Base-by-base conservation (phyloP, 768 basidiomycete genomes). In the Phaffia australis region DNA sequence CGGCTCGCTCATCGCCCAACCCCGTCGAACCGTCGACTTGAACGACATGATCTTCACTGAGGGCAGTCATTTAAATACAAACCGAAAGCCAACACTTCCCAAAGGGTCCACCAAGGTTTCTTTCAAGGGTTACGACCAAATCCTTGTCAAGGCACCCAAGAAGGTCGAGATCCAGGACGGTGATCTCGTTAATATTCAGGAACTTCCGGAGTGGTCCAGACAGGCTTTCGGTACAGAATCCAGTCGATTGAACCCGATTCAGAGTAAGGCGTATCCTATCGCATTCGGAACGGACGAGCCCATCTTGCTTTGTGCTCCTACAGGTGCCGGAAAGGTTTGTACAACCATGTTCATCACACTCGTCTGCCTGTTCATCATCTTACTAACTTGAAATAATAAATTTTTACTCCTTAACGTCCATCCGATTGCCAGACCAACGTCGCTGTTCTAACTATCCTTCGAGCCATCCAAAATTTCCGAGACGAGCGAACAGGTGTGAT, bases 101-200 rank as follows among this genome's bases (percentile, higher is more conserved):
- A 91, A 95, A 50, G 95, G 95, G 4, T 95, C 92, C 19, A 93
- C 97, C 82, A 98, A 98, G 78, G 87, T 94, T 56, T 83, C 88
- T 21, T 86, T 87, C 77, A 99, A 99, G 76, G 92, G 95, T 1
- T 97, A 88, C 75, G 95, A 98, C 75, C 95, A 99, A 76, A 93
- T 99, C 42, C 92, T 97, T 70, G 89, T 99, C 0, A 93, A 93
- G 4, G 87, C 89, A 0, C 92, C 92, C 14, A 93, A 93, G 79
- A 81, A 85, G 68, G 82, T 83, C 25, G 75, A 77, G 61, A 55
- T 64, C 25, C 70, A 70, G 57, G 69, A 72, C 27, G 56, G 59
- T 21, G 88, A 89, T 55, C 74, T 86, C 19, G 84, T 99, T 0
- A 82, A 85, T 1, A 80, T 94, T 21, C 73, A 85, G 0, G 79